Conservation (phyloP, 1,284 basidiomycete genomes). For the Mycosarcoma maydis region DNA sequence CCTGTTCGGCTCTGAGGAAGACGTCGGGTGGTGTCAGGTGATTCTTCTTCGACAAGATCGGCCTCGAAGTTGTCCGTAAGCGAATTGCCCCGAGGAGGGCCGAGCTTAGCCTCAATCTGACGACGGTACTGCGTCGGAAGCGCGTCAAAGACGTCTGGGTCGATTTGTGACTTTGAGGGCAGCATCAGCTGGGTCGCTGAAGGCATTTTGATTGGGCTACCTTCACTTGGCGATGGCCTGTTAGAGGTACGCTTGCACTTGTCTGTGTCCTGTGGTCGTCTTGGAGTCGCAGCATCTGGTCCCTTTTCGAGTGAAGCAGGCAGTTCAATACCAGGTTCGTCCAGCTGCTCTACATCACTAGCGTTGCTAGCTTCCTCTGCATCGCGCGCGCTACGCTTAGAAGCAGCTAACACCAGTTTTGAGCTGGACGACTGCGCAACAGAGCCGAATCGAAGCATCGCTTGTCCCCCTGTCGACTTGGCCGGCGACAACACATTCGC, state of each 20-base stretch:
- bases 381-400: not conserved
- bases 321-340: conserved; percentile 23
- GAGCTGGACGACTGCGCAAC: not conserved
- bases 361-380: conserved; percentile 13
- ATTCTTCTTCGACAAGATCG: too few species aligned
- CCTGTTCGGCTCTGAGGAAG: conserved; percentile 4
- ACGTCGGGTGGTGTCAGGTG: conserved; percentile 1
- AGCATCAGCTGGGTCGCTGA: conserved; percentile 48
- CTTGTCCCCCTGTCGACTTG: conserved; percentile 32
- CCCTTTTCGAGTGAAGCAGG: conserved; percentile 31
- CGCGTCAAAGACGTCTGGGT: conserved; percentile 43
- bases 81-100: not conserved
- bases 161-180: conserved; percentile 57
- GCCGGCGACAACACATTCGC: conserved; percentile 37
- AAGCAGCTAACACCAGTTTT: not conserved
- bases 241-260: not conserved
- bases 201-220: conserved; percentile 10
- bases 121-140: conserved; percentile 49
- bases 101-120: conserved; percentile 45
- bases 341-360: conserved; percentile 21
- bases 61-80: too few species aligned
- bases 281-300: conserved; percentile 28
- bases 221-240: not conserved
- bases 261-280: conserved; percentile 1
- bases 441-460: conserved; percentile 25